Percentiles rank a stretch among this genome's conserved stretches.
These are phyloP conservation scores for Taiozyma sp. DNA, from an alignment of 1,139 yeast genomes.

Conservation along the genomic window DNA sequence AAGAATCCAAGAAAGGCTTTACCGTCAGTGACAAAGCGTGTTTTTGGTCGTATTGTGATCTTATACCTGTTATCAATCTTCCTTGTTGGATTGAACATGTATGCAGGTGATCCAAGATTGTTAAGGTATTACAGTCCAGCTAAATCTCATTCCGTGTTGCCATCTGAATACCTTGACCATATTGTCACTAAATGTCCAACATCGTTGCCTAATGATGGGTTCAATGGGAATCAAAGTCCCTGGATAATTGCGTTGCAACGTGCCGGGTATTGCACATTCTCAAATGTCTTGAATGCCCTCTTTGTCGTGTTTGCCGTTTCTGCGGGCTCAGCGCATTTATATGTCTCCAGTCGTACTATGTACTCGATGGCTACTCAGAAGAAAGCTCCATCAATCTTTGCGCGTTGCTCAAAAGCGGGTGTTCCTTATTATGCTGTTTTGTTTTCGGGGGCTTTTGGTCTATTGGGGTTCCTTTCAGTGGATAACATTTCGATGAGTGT, in stretches of 20 bases:
- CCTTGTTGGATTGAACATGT: conserved; percentile 63
- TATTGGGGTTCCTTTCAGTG: conserved; percentile 55
- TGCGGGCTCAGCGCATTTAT: conserved; percentile 72
- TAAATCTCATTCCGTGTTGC: conserved; percentile 1
- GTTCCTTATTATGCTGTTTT: conserved; percentile 70
- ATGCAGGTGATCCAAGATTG: conserved; percentile 71
- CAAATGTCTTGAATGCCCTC: conserved; percentile 59
- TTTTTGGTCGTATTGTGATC: conserved; percentile 64
- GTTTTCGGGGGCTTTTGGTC: conserved; percentile 54
- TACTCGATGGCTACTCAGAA: conserved; percentile 70
- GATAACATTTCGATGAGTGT: conserved; percentile 55
- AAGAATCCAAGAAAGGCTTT: conserved; percentile 73
- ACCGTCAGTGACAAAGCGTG: conserved; percentile 72
- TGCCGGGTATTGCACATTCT: conserved; percentile 57
- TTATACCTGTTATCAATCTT: conserved; percentile 70
- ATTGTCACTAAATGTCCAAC: conserved; percentile 23
- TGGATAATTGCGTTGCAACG: conserved; percentile 78
- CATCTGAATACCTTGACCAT: conserved; percentile 7
- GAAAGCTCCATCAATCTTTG: conserved; percentile 57
- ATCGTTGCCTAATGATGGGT: conserved; percentile 1
- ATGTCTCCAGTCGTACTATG: conserved; percentile 73
- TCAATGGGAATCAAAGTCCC: conserved; percentile 65
- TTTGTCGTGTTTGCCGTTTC: conserved; percentile 71
- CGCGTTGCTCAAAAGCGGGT: conserved; percentile 57
- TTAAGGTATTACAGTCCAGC: conserved; percentile 39